These are phyloP conservation scores for Nymphaea colorata DNA, from an alignment of 164 flowering plant genomes.

Conservation along the genomic window DNA sequence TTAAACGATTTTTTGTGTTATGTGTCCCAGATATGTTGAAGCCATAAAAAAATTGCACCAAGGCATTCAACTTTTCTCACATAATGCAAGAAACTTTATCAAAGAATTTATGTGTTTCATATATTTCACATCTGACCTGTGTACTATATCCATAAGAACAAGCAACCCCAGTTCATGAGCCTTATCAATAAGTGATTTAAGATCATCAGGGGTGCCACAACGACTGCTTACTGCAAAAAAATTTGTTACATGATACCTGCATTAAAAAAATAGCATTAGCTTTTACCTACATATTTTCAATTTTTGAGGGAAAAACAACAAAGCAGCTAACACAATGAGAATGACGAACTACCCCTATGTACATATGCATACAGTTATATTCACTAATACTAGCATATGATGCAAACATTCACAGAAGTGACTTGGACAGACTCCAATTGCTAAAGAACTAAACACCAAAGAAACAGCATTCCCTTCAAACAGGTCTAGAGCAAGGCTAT, in stretches of 20 bases:
- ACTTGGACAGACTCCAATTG: too few species aligned
- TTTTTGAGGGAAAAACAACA: too few species aligned
- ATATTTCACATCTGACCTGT: slow-evolving; percentile 39
- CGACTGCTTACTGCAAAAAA: slow-evolving; percentile 99
- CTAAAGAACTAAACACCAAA: too few species aligned
- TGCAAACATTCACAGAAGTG: too few species aligned
- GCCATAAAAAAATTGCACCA: background rate
- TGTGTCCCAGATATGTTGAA: background rate
- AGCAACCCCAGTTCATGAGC: slow-evolving; percentile 96
- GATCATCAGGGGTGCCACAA: slow-evolving; percentile 96
- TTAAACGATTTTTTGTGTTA: too few species aligned
- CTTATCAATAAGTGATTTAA: slow-evolving; percentile 87
- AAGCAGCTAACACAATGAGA: too few species aligned
- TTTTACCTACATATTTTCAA: too few species aligned
- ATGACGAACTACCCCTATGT: too few species aligned
- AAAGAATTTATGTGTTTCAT: background rate
- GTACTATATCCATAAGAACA: slow-evolving; percentile 99
- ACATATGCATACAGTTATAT: too few species aligned
- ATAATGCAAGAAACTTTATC: background rate
- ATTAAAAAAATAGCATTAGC: slow-evolving; percentile 1
- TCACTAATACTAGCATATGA: too few species aligned
- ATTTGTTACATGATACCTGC: slow-evolving; percentile 96
- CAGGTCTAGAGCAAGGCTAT: too few species aligned
- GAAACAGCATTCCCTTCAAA: too few species aligned
- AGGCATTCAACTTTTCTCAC: background rate